Conservation (phyloP, 2,329 filamentous ascomycete genomes). For the Arthroderma sp. region DNA sequence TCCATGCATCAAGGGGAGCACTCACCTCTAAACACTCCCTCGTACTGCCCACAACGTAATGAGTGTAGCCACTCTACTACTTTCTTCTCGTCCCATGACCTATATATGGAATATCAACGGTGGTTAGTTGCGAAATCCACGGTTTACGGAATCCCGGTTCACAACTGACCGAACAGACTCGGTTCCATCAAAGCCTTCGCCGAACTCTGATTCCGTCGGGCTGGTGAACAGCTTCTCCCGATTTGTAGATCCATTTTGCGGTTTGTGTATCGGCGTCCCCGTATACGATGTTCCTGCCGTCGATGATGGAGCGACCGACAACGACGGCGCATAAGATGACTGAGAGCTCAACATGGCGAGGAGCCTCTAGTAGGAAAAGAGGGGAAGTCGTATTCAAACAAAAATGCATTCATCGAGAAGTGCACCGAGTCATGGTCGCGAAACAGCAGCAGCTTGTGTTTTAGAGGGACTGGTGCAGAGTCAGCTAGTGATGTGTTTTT, state of each 20-base stretch:
- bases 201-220: constrained; percentile 87
- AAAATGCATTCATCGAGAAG: not conserved
- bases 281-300: not conserved
- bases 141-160: too few relatives aligned
- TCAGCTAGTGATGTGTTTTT: too few relatives aligned
- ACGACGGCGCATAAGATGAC: too few relatives aligned
- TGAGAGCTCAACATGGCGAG: constrained; percentile 8
- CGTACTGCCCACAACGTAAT: constrained; percentile 90
- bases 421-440: too few relatives aligned
- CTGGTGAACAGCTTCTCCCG: constrained; percentile 48
- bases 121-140: too few relatives aligned
- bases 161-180: constrained; percentile 54
- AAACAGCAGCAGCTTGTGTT: too few relatives aligned
- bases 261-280: not conserved
- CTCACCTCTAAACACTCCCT: constrained; percentile 64
- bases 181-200: constrained; percentile 58
- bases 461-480: too few relatives aligned
- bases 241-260: constrained; percentile 1
- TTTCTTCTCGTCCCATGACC: constrained; percentile 73
- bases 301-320: too few relatives aligned
- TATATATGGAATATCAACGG: constrained; percentile 16
- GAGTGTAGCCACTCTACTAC: constrained; percentile 83
- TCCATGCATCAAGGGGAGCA: not conserved
- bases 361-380: too few relatives aligned
- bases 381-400: too few relatives aligned